Conservation (phyloP, 2,329 filamentous ascomycete species). For the Ceratocystis huliohia region DNA sequence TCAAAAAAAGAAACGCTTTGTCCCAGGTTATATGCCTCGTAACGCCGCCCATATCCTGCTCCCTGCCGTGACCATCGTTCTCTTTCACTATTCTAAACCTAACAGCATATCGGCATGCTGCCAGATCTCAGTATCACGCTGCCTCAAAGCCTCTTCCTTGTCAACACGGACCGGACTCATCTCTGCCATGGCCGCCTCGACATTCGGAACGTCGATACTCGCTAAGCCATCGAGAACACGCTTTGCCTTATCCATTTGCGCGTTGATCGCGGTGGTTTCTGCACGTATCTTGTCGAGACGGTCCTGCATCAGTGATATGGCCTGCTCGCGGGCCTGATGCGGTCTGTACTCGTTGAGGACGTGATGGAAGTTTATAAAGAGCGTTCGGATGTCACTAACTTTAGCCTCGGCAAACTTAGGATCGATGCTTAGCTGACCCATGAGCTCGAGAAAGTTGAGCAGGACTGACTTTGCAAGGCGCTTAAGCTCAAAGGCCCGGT, state of each 20-base stretch:
- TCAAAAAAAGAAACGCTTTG: not conserved
- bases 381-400: slow-evolving; percentile 61
- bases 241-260: slow-evolving; percentile 59
- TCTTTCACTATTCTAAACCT: not conserved
- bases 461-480: slow-evolving; percentile 72
- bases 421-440: slow-evolving; percentile 55
- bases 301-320: slow-evolving; percentile 79
- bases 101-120: slow-evolving; percentile 4
- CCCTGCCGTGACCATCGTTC: no score
- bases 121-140: slow-evolving; percentile 14
- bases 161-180: not conserved
- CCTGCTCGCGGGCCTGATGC: slow-evolving; percentile 78
- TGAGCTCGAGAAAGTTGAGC: slow-evolving; percentile 76
- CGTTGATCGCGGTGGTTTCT: slow-evolving; percentile 58
- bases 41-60: not conserved
- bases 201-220: slow-evolving; percentile 31
- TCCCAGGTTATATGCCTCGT: not conserved
- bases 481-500: slow-evolving; percentile 57
- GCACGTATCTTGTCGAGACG: slow-evolving; percentile 58
- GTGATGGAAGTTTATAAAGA: slow-evolving; percentile 86
- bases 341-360: slow-evolving; percentile 89
- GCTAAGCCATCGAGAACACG: slow-evolving; percentile 58
- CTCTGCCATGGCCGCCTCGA: slow-evolving; percentile 2
- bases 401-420: slow-evolving; percentile 56
- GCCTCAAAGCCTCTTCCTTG: not conserved